phyloP scores from a whole-genome alignment of 768 basidiomycete species.

The Cantharellus cinnabarinus region DNA sequence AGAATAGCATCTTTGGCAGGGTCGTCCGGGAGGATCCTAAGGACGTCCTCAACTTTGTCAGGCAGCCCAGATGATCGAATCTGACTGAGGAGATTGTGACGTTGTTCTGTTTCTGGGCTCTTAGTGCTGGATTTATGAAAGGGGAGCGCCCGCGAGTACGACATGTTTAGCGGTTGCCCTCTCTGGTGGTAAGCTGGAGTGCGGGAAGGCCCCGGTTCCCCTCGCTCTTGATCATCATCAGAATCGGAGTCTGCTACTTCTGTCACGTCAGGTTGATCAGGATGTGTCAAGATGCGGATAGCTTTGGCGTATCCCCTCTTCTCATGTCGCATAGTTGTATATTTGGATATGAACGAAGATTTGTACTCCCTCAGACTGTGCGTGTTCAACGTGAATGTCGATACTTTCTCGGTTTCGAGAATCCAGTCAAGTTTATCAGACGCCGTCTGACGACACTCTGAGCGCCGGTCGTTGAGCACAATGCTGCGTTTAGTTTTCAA shows the following conservation, averaged over 20 bases:
- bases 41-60: neutral
- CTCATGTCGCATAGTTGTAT: neutral
- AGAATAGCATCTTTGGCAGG: constrained; percentile 1
- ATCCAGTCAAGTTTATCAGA: neutral
- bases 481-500: neutral
- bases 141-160: no score
- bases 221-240: no score
- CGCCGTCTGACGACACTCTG: neutral
- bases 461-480: neutral
- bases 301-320: neutral
- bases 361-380: neutral
- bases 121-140: no score
- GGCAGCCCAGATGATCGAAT: no score
- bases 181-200: no score
- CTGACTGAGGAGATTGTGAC: no score
- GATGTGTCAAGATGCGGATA: neutral
- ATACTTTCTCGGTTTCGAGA: neutral
- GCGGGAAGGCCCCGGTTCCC: no score
- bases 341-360: neutral
- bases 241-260: no score
- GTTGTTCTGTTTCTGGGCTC: no score
- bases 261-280: neutral
- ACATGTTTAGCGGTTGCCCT: no score
- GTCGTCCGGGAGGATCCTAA: constrained; percentile 3
- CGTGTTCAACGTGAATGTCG: neutral